Base-by-base conservation (phyloP, 106 monocot genomes). In the Phalaenopsis equestris region DNA sequence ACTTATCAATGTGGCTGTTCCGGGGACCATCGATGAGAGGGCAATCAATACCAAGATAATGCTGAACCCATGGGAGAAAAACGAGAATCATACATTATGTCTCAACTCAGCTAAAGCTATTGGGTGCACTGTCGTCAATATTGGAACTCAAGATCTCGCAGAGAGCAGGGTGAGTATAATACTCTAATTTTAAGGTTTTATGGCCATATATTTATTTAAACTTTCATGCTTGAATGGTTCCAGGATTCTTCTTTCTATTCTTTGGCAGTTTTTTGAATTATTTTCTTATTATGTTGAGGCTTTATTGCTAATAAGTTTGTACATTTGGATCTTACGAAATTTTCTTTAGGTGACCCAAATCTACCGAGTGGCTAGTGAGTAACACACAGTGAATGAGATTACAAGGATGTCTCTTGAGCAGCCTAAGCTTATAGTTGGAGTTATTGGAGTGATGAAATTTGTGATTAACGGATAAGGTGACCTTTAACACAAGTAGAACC, bases 21-120 rank as follows among this genome's bases (percentile, higher is more conserved):
- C 88, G 9, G 88, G 88, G 36, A 91, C 91, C 12, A 91, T 91
- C 68, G 91, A 91, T 38, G 89, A 89, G 83, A 81, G 91, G 67
- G 88, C 91, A 42, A 91, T 91, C 47, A 91, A 91, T 46, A 91
- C 88, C 4, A 91, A 91, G 83, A 46, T 73, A 56, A 83, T 86
- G 58, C 56, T 91, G 55, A 91, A 91, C 72, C 88, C 86, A 36
- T 91, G 91, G 91, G 91, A 87, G 75, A 87, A 64, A 81, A 87
- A 85, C 42, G 88, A 91, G 80, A 91, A 89, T 73, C 91, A 89
- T 67, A 87, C 89, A 8, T 79, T 91, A 49, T 89, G 87, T 64
- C 80, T 91, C 18, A 91, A 91, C 73, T 91, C 89, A 21, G 89
- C 87, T 4, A 91, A 91, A 74, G 91, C 91, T 0, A 91, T 91